Conservation (phyloP, 1,284 basidiomycete species). For the Melampsora larici-populina region DNA sequence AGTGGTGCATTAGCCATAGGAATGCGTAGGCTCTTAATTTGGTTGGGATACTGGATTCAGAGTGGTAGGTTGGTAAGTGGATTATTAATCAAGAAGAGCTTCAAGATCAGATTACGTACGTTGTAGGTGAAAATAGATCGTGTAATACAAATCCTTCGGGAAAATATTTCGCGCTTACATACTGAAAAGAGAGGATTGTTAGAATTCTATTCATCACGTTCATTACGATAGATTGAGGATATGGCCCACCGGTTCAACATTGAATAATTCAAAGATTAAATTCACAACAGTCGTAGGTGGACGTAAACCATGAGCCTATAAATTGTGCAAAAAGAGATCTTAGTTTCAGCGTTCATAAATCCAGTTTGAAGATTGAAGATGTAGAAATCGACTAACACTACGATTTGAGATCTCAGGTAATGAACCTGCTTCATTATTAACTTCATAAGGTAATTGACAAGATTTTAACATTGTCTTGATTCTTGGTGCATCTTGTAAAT, state of each 20-base stretch:
- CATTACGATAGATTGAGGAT: conserved; percentile 21
- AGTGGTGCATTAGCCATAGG: conserved; percentile 73
- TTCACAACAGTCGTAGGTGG: conserved; percentile 77
- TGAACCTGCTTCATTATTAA: conserved; percentile 64
- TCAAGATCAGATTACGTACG: conserved; percentile 44
- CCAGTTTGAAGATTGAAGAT: not conserved
- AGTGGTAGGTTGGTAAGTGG: not conserved
- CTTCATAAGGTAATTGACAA: conserved; percentile 69
- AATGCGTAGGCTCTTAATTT: conserved; percentile 69
- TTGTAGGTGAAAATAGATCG: conserved; percentile 68
- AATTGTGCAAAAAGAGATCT: not conserved
- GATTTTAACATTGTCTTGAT: conserved; percentile 74
- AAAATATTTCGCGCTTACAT: conserved; percentile 68
- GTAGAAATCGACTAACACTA: conserved; percentile 26
- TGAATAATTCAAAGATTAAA: conserved; percentile 70
- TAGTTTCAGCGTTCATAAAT: not conserved
- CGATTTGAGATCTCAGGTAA: conserved; percentile 49
- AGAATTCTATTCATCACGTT: not conserved
- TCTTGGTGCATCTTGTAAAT: conserved; percentile 74
- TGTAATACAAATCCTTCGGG: conserved; percentile 70
- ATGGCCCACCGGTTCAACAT: conserved; percentile 63
- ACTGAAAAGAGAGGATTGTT: conserved; percentile 55
- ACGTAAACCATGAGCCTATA: conserved; percentile 56
- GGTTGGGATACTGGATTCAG: conserved; percentile 62
- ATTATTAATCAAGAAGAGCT: not conserved